Conservation (phyloP, 495 filamentous ascomycete genomes). For the Massariosphaeria phaeospora region DNA sequence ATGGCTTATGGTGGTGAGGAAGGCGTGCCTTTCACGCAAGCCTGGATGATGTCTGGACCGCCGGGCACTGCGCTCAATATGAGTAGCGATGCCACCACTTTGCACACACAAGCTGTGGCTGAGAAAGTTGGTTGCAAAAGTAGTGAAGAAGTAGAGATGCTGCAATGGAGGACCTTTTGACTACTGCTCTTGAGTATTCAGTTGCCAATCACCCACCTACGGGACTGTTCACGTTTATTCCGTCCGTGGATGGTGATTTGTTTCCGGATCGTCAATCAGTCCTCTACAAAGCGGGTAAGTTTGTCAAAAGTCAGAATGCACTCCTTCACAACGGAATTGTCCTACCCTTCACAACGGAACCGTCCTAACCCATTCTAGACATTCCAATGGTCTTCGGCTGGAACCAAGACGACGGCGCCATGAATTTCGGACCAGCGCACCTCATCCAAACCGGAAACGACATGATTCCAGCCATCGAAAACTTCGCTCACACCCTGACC, state of each 20-base stretch:
- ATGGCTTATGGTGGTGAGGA: slow-evolving; percentile 13
- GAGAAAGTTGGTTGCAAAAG: slow-evolving; percentile 26
- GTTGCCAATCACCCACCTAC: slow-evolving; percentile 3
- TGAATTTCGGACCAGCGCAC: slow-evolving; percentile 24
- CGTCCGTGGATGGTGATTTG: slow-evolving; percentile 36
- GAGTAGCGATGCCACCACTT: slow-evolving; percentile 37
- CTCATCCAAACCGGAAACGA: slow-evolving; percentile 1
- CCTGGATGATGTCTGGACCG: slow-evolving; percentile 46
- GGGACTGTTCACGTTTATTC: slow-evolving; percentile 33
- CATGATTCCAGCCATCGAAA: neutral
- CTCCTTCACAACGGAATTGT: too few species aligned
- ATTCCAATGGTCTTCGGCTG: slow-evolving; percentile 37
- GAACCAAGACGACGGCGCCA: slow-evolving; percentile 37
- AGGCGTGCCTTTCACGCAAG: slow-evolving; percentile 12
- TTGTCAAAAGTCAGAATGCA: slow-evolving; percentile 33
- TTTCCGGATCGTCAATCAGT: slow-evolving; percentile 29
- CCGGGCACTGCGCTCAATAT: slow-evolving; percentile 45
- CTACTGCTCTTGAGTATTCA: slow-evolving; percentile 25
- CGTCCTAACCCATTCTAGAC: slow-evolving; percentile 4
- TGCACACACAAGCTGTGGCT: slow-evolving; percentile 35
- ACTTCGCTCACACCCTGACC: neutral
- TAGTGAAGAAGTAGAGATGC: slow-evolving; percentile 32
- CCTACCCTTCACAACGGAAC: too few species aligned
- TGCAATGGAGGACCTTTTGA: slow-evolving; percentile 36
- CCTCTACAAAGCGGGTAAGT: slow-evolving; percentile 29